Evolutionary conservation across 2,329 filamentous ascomycete genomes (phyloP), one percentile per base, ranked within the genome.

Genomic region (Colletotrichum navitas): DNA sequence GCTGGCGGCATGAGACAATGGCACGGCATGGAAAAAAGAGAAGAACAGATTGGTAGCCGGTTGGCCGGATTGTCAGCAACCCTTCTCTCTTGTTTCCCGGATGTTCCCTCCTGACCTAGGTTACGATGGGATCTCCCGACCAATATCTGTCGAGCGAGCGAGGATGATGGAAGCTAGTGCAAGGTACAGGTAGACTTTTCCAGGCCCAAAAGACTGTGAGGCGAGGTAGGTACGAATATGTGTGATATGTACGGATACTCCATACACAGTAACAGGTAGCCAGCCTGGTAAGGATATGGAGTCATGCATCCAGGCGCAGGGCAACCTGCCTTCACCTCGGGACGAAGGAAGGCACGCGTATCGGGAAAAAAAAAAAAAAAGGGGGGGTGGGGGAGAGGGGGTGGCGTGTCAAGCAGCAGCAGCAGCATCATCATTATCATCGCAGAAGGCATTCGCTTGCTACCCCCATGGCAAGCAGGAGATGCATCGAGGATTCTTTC

Each of bases 141-240:
- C 21, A 39, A n/a, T n/a, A n/a, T 45, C 43, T n/a, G 34, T 16
- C 4, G 54, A 56, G 54, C 21, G 34, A 36, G 34, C 21, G n/a
- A 58, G 34, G 34, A 34, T 45, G 36, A 32, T 60, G 39, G 56
- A 60, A 47, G 26, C 56, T 60, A 60, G 41, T 43, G 56, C 26
- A 43, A 59, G 56, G 36, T 59, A 59, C 54, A 12, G 32, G 16
- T 29, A 11, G 21, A 24, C 32, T 39, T 36, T 32, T 34, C 29
- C 6, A 51, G 24, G 29, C 16, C 16, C 52, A 55, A 5, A 36
- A n/a, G 18, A 54, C n/a, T 18, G 10, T 52, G 34, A 54, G 51
- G 52, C 10, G 14, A 45, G 43, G 43, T 10, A 45, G 43, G 21
- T 45, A 45, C 18, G 41, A 21, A 43, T 4, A 43, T 18, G 16